Percentiles rank a stretch among this genome's conserved stretches.
Conservation (phyloP, 306 rosid genomes). For the Medicago lupulina region DNA sequence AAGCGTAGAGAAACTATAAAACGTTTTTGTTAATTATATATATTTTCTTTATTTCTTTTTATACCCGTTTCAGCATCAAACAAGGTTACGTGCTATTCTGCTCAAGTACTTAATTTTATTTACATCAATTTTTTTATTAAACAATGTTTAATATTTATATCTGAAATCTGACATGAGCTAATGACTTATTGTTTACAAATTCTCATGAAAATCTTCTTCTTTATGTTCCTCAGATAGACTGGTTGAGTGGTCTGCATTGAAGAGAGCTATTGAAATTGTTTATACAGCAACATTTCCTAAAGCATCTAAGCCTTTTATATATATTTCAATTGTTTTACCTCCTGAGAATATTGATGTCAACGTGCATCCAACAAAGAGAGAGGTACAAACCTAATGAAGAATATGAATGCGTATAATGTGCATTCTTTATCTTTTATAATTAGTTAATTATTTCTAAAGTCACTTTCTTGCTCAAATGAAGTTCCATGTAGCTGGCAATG, state of each 20-base stretch:
- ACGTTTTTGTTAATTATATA: conserved; percentile 8
- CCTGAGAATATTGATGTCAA: conserved; percentile 91
- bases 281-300: conserved; percentile 94
- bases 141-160: conserved; percentile 24
- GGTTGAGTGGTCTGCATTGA: conserved; percentile 92
- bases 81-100: conserved; percentile 24
- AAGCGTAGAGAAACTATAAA: conserved; percentile 17
- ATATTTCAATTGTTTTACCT: conserved; percentile 81
- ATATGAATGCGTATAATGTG: background rate
- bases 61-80: conserved; percentile 11
- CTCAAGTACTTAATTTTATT: conserved; percentile 25
- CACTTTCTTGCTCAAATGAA: background rate
- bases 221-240: conserved; percentile 71
- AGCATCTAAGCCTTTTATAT: conserved; percentile 92
- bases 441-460: conserved; percentile 18
- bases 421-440: conserved; percentile 26
- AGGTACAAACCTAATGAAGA: conserved; percentile 55
- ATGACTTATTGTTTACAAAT: conserved; percentile 10
- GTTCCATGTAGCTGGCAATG: conserved; percentile 13
- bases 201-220: conserved; percentile 38
- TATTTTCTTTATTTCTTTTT: conserved; percentile 2
- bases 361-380: conserved; percentile 94
- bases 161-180: conserved; percentile 1
- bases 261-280: conserved; percentile 94
- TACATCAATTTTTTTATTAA: conserved; percentile 5